These are phyloP conservation scores for Podaxis mareebaensis DNA, from an alignment of 768 basidiomycete genomes.

Conservation along the genomic window DNA sequence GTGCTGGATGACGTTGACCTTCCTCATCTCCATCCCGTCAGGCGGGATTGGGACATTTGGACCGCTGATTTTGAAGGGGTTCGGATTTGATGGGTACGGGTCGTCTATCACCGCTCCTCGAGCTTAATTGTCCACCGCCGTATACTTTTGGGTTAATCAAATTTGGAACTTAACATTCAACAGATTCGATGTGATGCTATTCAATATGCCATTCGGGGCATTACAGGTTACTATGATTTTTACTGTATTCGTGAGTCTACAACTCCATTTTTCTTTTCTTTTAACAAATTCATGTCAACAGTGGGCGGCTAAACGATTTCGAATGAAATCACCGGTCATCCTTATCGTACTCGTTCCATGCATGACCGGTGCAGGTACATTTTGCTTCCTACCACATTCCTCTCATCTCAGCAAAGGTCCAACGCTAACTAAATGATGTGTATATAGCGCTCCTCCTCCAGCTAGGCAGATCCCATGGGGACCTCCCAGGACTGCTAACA, in stretches of 20 bases:
- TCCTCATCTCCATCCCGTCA: conserved; percentile 25
- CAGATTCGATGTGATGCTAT: conserved; percentile 33
- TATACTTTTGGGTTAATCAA: no score
- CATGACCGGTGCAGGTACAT: conserved; percentile 25
- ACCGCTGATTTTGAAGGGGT: conserved; percentile 32
- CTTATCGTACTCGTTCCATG: conserved; percentile 24
- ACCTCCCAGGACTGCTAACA: conserved; percentile 28
- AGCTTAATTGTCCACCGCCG: no score
- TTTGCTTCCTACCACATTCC: neutral
- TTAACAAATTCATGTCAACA: conserved; percentile 2
- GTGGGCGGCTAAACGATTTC: conserved; percentile 30
- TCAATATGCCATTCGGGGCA: conserved; percentile 31
- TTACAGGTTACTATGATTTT: conserved; percentile 28
- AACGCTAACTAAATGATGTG: neutral
- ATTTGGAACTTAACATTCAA: neutral
- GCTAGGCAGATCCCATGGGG: conserved; percentile 24
- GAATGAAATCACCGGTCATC: conserved; percentile 28
- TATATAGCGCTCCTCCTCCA: conserved; percentile 27
- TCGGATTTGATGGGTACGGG: conserved; percentile 32
- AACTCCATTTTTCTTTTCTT: neutral
- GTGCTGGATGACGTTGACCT: conserved; percentile 31
- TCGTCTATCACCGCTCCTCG: neutral
- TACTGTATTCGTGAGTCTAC: conserved; percentile 27
- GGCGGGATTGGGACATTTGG: conserved; percentile 30
- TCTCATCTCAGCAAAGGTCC: neutral